phyloP scores from a whole-genome alignment of 1,139 yeast species.

The Candida anutae region DNA sequence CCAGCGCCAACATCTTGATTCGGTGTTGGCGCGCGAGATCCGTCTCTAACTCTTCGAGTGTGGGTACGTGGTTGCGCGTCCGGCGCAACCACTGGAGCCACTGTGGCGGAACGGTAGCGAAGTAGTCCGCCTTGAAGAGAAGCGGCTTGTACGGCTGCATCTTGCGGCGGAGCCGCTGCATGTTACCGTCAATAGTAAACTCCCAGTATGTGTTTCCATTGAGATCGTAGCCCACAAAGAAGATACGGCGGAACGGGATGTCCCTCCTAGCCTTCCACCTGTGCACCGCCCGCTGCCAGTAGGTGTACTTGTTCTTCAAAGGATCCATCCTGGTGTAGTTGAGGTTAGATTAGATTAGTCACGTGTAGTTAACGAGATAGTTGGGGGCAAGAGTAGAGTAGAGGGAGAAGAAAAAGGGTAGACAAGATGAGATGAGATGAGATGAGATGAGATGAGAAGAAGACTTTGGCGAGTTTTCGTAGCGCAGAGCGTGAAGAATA shows the following conservation, averaged over 20 bases:
- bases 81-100: constrained; percentile 80
- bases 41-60: constrained; percentile 48
- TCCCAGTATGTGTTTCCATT: constrained; percentile 87
- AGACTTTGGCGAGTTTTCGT: background rate
- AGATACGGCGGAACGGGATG: constrained; percentile 56
- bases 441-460: background rate
- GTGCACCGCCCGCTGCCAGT: constrained; percentile 40
- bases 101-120: constrained; percentile 51
- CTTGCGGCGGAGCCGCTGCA: constrained; percentile 40
- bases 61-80: constrained; percentile 54
- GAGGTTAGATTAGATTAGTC: background rate
- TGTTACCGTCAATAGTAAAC: constrained; percentile 45
- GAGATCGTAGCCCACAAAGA: constrained; percentile 65
- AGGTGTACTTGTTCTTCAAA: constrained; percentile 22
- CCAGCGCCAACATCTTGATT: constrained; percentile 48
- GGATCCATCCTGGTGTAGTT: constrained; percentile 18
- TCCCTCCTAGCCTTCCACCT: constrained; percentile 54
- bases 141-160: constrained; percentile 38
- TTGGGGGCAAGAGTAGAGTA: constrained; percentile 14
- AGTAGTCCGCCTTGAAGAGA: constrained; percentile 43
- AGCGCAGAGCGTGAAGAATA: no score
- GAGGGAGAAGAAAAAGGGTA: constrained; percentile 8
- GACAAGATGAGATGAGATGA: background rate
- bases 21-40: constrained; percentile 52
- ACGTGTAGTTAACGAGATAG: background rate